Percentiles rank a stretch among this genome's conserved stretches.
These are phyloP conservation scores for Ensete ventricosum DNA, from an alignment of 176 grass and related monocot species.

Conservation along the genomic window DNA sequence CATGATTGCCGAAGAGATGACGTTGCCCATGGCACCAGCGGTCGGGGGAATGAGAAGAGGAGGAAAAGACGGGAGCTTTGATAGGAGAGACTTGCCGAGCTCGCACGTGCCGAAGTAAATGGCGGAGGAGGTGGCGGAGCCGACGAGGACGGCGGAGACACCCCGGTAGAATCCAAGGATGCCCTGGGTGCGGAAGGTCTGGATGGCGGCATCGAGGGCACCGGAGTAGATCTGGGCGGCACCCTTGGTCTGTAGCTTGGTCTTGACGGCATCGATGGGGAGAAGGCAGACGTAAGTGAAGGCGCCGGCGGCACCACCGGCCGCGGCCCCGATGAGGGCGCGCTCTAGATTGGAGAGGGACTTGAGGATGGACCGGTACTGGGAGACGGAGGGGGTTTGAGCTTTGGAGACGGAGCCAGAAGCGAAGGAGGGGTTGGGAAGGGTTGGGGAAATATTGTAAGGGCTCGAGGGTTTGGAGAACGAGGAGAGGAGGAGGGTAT, in stretches of 20 bases:
- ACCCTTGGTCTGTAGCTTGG: conserved; percentile 49
- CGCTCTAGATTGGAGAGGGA: conserved; percentile 44
- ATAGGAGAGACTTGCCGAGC: conserved; percentile 54
- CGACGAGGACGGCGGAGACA: conserved; percentile 62
- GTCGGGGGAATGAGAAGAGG: conserved; percentile 67
- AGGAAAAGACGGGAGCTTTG: conserved; percentile 40
- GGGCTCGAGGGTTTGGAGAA: neutral
- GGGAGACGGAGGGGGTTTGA: conserved; percentile 8
- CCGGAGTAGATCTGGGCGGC: conserved; percentile 23
- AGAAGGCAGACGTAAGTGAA: conserved; percentile 83
- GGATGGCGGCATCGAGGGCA: conserved; percentile 45
- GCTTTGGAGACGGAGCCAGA: conserved; percentile 21
- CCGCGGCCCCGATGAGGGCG: conserved; percentile 58
- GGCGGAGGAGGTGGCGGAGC: conserved; percentile 73
- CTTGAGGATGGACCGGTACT: neutral
- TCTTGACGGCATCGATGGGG: conserved; percentile 84
- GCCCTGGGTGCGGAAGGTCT: conserved; percentile 58
- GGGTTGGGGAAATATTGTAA: conserved; percentile 6
- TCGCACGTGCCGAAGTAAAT: conserved; percentile 95
- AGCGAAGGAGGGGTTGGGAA: conserved; percentile 29
- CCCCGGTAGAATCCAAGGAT: conserved; percentile 68
- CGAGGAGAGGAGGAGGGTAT: conserved; percentile 12
- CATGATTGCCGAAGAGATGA: conserved; percentile 87
- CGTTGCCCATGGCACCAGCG: conserved; percentile 70
- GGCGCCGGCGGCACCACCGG: conserved; percentile 66